Percentiles rank a stretch among this genome's conserved stretches.
phyloP scores from a whole-genome alignment of 768 basidiomycete genomes.

The Nevesoporus exiguus region DNA sequence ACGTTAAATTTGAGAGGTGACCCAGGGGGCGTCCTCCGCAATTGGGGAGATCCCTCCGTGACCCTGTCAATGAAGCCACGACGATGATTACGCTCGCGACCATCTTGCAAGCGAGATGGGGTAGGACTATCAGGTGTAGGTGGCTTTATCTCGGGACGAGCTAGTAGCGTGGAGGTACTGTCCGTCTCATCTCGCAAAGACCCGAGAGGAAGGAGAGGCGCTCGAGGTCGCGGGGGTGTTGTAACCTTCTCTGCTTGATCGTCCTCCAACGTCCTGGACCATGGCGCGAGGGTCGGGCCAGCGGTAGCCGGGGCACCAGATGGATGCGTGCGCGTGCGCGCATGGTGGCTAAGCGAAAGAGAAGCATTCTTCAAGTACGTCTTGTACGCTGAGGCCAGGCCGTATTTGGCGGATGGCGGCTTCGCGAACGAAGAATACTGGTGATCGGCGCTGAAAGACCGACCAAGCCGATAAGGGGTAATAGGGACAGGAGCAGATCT shows the following conservation, averaged over 20 bases:
- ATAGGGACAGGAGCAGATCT: conserved; percentile 19
- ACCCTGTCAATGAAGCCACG: conserved; percentile 53
- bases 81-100: conserved; percentile 46
- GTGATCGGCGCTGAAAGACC: conserved; percentile 30
- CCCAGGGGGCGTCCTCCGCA: conserved; percentile 50
- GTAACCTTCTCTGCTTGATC: background rate
- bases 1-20: conserved; percentile 34
- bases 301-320: conserved; percentile 37
- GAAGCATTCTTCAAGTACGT: conserved; percentile 26
- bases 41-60: conserved; percentile 26
- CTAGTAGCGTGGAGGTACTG: conserved; percentile 3
- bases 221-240: background rate
- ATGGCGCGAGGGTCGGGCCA: conserved; percentile 36
- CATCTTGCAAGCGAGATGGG: conserved; percentile 11
- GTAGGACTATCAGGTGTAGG: conserved; percentile 6
- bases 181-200: conserved; percentile 15
- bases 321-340: conserved; percentile 50
- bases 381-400: conserved; percentile 51
- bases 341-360: conserved; percentile 19
- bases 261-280: conserved; percentile 23
- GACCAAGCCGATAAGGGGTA: conserved; percentile 12
- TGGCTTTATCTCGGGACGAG: conserved; percentile 12
- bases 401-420: conserved; percentile 54
- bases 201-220: conserved; percentile 21
- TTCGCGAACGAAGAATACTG: conserved; percentile 25